phyloP scores from a whole-genome alignment of 148 eudicot species.

The Vaccinium darrowii region DNA sequence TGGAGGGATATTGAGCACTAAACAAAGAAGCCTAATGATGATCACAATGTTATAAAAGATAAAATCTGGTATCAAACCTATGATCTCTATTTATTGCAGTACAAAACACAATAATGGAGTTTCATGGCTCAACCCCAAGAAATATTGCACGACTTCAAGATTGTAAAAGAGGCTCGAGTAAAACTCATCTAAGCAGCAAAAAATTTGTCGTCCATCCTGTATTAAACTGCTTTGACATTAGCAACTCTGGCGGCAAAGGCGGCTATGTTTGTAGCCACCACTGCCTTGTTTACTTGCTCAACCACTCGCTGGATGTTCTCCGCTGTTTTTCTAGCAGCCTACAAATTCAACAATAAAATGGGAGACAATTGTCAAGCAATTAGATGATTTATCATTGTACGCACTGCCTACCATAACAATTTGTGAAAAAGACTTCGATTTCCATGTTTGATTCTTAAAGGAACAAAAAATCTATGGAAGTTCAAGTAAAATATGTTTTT shows the following conservation, averaged over 20 bases:
- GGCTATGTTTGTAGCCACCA: slow-evolving; percentile 75
- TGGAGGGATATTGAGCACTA: not conserved
- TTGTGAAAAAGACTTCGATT: no score
- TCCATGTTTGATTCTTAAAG: not conserved
- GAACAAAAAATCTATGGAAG: no score
- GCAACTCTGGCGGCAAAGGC: slow-evolving; percentile 95
- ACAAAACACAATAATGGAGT: slow-evolving; percentile 13
- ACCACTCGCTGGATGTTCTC: slow-evolving; percentile 68
- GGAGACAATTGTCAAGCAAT: not conserved
- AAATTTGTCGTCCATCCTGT: slow-evolving; percentile 58
- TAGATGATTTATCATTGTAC: not conserved
- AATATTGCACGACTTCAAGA: not conserved
- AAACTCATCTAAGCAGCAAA: slow-evolving; percentile 43
- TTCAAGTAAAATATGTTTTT: not conserved
- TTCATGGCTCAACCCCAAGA: not conserved
- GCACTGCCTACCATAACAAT: no score
- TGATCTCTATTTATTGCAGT: slow-evolving; percentile 29
- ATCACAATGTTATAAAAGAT: slow-evolving; percentile 18
- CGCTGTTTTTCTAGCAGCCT: slow-evolving; percentile 81
- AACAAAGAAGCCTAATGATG: slow-evolving; percentile 24
- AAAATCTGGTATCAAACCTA: slow-evolving; percentile 23
- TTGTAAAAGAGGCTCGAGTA: not conserved
- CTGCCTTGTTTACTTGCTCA: slow-evolving; percentile 77
- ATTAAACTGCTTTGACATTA: slow-evolving; percentile 91
- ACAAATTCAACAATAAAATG: slow-evolving; percentile 15